Conservation (phyloP, 352 stramenopile species). For the Nothophytophthora sp. region DNA sequence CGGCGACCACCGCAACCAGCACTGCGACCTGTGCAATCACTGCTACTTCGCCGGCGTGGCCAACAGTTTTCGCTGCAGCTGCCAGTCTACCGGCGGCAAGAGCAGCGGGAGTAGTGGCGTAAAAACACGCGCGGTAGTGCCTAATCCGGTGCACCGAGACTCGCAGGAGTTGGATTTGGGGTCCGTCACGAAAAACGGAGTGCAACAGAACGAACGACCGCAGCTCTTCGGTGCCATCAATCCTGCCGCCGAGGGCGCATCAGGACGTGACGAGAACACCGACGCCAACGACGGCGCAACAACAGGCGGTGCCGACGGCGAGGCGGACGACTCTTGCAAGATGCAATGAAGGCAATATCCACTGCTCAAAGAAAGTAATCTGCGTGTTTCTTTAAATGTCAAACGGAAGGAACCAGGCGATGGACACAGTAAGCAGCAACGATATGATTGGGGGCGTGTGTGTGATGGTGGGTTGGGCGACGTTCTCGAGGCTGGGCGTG, state of each 20-base stretch:
- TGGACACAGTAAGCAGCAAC: conserved; percentile 3
- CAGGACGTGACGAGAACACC: conserved; percentile 28
- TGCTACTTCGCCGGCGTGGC: conserved; percentile 86
- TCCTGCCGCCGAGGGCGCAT: conserved; percentile 8
- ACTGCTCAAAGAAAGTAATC: neutral
- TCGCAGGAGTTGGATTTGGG: neutral
- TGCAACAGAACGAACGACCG: conserved; percentile 7
- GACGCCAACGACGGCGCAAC: conserved; percentile 26
- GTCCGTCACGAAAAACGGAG: conserved; percentile 6
- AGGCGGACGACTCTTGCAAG: conserved; percentile 65
- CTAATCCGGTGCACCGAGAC: conserved; percentile 32
- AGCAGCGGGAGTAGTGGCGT: conserved; percentile 22
- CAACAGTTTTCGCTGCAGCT: conserved; percentile 85
- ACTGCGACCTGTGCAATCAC: conserved; percentile 82
- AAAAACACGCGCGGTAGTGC: conserved; percentile 53
- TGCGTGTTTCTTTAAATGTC: neutral
- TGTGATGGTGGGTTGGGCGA: conserved; percentile 1
- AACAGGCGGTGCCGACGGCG: conserved; percentile 29
- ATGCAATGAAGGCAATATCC: conserved; percentile 44
- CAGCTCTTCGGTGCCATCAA: conserved; percentile 15
- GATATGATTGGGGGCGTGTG: neutral
- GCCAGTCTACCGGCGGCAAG: conserved; percentile 36
- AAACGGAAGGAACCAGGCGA: conserved; percentile 4
- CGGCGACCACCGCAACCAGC: conserved; percentile 78
- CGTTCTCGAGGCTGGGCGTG: conserved; percentile 82